phyloP scores from a whole-genome alignment of 495 filamentous ascomycete species.

The Thozetella sp. region DNA sequence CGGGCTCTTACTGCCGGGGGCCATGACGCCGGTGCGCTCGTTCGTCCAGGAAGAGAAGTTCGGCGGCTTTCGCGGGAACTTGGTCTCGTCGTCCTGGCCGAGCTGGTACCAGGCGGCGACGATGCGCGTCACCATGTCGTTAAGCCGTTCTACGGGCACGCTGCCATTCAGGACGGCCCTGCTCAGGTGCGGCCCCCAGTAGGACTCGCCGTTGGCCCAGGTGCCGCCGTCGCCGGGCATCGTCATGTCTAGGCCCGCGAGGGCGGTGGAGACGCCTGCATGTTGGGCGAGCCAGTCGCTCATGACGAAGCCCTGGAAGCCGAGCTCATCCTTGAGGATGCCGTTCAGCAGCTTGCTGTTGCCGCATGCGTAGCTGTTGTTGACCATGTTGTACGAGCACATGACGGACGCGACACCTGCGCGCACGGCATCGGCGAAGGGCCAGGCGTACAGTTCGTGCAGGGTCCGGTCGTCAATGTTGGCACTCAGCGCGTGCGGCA shows the following conservation, averaged over 20 bases:
- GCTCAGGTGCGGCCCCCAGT: slow-evolving; percentile 82
- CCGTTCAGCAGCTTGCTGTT: slow-evolving; percentile 93
- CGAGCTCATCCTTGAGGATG: slow-evolving; percentile 90
- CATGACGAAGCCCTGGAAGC: slow-evolving; percentile 93
- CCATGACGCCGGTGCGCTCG: slow-evolving; percentile 64
- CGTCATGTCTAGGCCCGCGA: slow-evolving; percentile 89
- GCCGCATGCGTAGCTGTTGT: slow-evolving; percentile 87
- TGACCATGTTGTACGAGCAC: slow-evolving; percentile 89
- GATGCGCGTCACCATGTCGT: slow-evolving; percentile 93
- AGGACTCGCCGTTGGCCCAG: slow-evolving; percentile 76
- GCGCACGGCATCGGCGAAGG: slow-evolving; percentile 82
- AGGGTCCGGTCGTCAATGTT: slow-evolving; percentile 83
- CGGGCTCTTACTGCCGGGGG: slow-evolving; percentile 60
- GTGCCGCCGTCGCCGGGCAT: slow-evolving; percentile 90
- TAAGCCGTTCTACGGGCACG: slow-evolving; percentile 77
- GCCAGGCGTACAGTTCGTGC: slow-evolving; percentile 89
- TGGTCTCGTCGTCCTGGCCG: slow-evolving; percentile 73
- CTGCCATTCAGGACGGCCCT: slow-evolving; percentile 80
- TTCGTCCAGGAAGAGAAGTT: slow-evolving; percentile 94
- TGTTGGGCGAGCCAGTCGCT: slow-evolving; percentile 93
- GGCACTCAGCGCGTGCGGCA: slow-evolving; percentile 72
- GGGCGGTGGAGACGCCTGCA: slow-evolving; percentile 74
- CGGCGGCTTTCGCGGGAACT: slow-evolving; percentile 69
- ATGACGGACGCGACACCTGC: slow-evolving; percentile 88
- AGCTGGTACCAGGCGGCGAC: slow-evolving; percentile 93